Evolutionary conservation across 1,139 yeast genomes (phyloP), one percentile per base, ranked within the genome.

Genomic region (Candida sp.): DNA sequence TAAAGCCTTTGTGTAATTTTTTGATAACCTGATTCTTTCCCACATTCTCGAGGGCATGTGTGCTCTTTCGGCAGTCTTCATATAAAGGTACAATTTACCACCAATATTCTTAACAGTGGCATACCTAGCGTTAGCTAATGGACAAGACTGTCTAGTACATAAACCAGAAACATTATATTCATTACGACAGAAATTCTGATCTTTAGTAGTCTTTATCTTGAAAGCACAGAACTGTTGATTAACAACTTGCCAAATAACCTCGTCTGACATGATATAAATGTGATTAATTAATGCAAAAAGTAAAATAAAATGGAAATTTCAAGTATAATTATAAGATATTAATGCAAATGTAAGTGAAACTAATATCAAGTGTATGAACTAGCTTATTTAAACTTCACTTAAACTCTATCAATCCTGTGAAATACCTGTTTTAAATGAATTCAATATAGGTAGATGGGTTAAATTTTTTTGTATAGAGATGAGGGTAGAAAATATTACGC

Each of bases 21-120:
- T 89, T 45, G 95, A 87, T 48, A 93, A 75, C 62, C 84, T 84
- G 61, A 93, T 84, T 57, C 98, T 78, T 66, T 93, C 97, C 99
- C 99, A 93, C 65, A 88, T 72, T 57, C 87, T 87, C 39, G 87
- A 81, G n/a, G 99, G 99, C 55, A 89, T 87, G 62, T 93, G 99
- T 22, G 96, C 95, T 67, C 99, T 81, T 71, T 93, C 99, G 2
- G 95, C 96, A 1, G 98, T 93, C 64, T 93, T 93, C 93, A 93
- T 93, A 68, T 93, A 93, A 35, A 93, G 73, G 60, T 90, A 93
- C 40, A 93, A 72, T 61, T 82, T 81, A 19, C 99, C 99, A 55
- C 90, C 95, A 36, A 89, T 79, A 56, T 81, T 84, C 57, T 93
- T 86, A 41, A 93, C 95, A 0, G 99, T 93, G 33, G 99, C 98